Conservation (phyloP, 441 rosid species). For the Isatis lusitanica region DNA sequence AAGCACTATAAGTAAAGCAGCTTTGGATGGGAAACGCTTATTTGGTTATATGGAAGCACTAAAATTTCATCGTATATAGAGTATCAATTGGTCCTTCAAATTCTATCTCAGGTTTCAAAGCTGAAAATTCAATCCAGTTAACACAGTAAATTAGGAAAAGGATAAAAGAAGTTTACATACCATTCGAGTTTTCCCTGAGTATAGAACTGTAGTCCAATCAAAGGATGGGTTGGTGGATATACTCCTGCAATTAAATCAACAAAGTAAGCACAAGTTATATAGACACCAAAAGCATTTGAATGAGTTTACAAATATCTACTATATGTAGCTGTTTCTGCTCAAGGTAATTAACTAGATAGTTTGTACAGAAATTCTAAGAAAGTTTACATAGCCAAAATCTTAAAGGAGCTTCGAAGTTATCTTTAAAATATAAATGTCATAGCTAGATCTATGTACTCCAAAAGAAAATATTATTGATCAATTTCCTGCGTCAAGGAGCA, state of each 20-base stretch:
- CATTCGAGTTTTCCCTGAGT: constrained; percentile 90
- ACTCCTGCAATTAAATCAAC: constrained; percentile 51
- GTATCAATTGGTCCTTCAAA: not conserved
- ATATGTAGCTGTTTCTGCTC: not conserved
- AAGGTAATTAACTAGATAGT: not conserved
- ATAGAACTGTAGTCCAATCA: constrained; percentile 82
- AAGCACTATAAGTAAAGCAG: not conserved
- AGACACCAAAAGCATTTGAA: constrained; percentile 5
- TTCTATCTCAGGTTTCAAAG: not conserved
- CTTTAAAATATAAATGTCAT: not conserved
- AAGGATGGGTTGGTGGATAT: constrained; percentile 77
- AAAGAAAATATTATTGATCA: not conserved
- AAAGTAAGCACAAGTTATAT: constrained; percentile 4
- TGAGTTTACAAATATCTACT: not conserved
- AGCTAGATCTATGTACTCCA: not conserved
- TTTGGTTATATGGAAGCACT: not conserved
- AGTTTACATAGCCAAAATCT: not conserved
- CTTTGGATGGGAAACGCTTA: not conserved
- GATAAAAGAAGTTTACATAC: constrained; percentile 37
- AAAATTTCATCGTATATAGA: not conserved
- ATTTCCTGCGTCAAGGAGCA: not conserved
- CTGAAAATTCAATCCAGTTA: constrained; percentile 1
- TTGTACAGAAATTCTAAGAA: not conserved
- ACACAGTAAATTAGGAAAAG: not conserved
- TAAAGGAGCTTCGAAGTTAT: not conserved